A percentile compares a stretch with the other conserved stretches of the same genome.
Conservation (phyloP, 306 rosid species). For the Cyclanthera cordifolia region DNA sequence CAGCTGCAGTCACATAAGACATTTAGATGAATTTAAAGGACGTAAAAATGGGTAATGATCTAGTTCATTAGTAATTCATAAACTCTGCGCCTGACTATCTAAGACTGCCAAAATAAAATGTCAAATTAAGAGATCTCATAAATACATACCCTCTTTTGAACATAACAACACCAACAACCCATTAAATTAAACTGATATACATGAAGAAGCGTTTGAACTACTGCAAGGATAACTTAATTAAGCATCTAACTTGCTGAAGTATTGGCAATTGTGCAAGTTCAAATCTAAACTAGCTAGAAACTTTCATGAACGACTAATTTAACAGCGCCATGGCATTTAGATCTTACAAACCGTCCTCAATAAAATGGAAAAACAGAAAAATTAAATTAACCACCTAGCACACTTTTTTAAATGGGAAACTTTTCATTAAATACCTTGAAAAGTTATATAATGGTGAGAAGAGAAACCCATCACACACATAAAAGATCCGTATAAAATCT, state of each 20-base stretch:
- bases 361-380: background rate
- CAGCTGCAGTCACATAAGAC: conserved; percentile 37
- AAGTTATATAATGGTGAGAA: too few species aligned
- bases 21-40: background rate
- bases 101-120: background rate
- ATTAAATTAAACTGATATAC: background rate
- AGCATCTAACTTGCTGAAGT: background rate
- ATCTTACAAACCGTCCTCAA: background rate
- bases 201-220: background rate
- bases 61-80: background rate
- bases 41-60: background rate
- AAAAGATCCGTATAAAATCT: too few species aligned
- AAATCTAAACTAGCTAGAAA: background rate
- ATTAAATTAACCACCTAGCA: background rate
- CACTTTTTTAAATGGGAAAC: background rate
- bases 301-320: background rate
- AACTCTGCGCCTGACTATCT: background rate
- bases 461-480: too few species aligned
- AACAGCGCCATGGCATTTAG: background rate
- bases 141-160: background rate
- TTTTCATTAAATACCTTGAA: background rate
- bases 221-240: background rate
- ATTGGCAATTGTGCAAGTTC: background rate
- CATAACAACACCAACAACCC: background rate
- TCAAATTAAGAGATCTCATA: background rate